Evolutionary conservation across 805 yeast genomes (phyloP).

Genomic region (Candida nemodendra): DNA sequence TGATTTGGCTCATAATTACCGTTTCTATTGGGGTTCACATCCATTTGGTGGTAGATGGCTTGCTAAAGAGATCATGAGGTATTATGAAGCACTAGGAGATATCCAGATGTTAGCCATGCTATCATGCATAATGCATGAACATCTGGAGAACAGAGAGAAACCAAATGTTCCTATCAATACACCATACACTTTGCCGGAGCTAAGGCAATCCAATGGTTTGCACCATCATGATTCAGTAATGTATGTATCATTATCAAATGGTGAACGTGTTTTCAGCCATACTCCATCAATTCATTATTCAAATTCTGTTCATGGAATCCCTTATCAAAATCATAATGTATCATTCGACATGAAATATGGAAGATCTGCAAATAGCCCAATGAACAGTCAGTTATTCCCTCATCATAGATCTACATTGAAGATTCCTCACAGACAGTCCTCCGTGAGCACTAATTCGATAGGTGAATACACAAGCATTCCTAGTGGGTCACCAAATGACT

Average conservation of each 20-base stretch:
- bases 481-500: constrained; percentile 30
- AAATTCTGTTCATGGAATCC: neutral
- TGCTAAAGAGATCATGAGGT: constrained; percentile 55
- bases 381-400: constrained; percentile 8
- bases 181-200: constrained; percentile 34
- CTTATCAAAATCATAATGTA: constrained; percentile 9
- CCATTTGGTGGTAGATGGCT: constrained; percentile 74
- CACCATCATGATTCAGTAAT: neutral
- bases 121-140: constrained; percentile 65
- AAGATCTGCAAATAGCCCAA: constrained; percentile 14
- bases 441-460: constrained; percentile 28
- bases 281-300: constrained; percentile 1
- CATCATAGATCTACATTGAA: constrained; percentile 10
- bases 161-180: constrained; percentile 45
- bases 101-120: constrained; percentile 90
- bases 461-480: constrained; percentile 23
- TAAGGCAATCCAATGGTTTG: neutral
- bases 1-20: constrained; percentile 17
- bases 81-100: constrained; percentile 64
- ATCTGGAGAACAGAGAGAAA: constrained; percentile 25
- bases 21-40: constrained; percentile 75
- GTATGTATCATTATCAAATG: too few relatives aligned
- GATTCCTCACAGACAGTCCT: constrained; percentile 18
- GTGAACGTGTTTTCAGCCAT: neutral
- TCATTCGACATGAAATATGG: constrained; percentile 18